Percentiles rank a stretch among this genome's conserved stretches.
Evolutionary conservation across 2,329 filamentous ascomycete species (phyloP).

Genomic region (Xylariales sp.): DNA sequence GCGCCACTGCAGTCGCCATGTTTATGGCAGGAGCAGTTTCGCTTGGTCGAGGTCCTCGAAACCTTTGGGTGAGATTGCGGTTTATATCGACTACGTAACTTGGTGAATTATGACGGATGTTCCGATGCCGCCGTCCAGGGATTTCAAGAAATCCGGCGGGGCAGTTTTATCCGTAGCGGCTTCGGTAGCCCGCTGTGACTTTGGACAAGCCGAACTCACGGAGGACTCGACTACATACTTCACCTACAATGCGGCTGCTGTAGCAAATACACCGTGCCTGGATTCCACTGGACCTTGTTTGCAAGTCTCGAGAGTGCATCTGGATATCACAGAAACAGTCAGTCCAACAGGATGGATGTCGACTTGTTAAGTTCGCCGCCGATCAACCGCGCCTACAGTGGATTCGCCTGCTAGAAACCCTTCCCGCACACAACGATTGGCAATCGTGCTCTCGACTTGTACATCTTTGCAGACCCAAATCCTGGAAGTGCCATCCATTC

Average conservation of each 20-base stretch:
- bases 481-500: too few relatives aligned
- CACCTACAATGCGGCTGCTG: too few relatives aligned
- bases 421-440: too few relatives aligned
- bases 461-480: not conserved
- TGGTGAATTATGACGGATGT: constrained; percentile 5
- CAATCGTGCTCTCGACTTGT: not conserved
- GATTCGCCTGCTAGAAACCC: constrained; percentile 1
- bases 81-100: too few relatives aligned
- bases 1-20: constrained; percentile 11
- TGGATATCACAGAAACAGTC: too few relatives aligned
- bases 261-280: too few relatives aligned
- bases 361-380: not conserved
- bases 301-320: too few relatives aligned
- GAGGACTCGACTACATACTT: not conserved
- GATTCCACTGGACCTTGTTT: too few relatives aligned
- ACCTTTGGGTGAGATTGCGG: too few relatives aligned
- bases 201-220: not conserved
- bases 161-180: constrained; percentile 3
- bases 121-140: constrained; percentile 5
- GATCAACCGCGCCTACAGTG: constrained; percentile 1
- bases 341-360: too few relatives aligned
- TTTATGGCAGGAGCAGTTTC: too few relatives aligned
- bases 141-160: constrained; percentile 4
- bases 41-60: too few relatives aligned
- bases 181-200: not conserved